A percentile compares a stretch with the other conserved stretches of the same genome.
These are phyloP conservation scores for Vigna unguiculata DNA, from an alignment of 306 rosid genomes.

Conservation along the genomic window DNA sequence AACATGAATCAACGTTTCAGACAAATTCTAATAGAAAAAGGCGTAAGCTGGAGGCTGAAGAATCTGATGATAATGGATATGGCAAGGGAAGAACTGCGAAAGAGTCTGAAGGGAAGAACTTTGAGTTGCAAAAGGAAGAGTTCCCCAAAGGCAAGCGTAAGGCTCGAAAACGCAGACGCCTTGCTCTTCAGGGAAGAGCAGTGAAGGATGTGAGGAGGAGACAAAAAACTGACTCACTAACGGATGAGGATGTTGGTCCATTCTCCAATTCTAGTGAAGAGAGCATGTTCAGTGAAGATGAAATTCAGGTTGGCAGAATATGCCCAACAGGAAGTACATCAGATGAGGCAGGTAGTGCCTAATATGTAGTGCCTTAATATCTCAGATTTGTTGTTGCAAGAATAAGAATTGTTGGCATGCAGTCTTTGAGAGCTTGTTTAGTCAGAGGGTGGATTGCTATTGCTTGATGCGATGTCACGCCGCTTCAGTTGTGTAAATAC, in stretches of 20 bases:
- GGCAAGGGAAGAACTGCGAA: constrained; percentile 64
- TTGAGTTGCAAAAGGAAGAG: constrained; percentile 82
- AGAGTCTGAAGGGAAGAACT: constrained; percentile 74
- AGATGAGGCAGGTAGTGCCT: constrained; percentile 67
- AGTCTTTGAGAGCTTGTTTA: constrained; percentile 28
- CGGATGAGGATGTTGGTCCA: constrained; percentile 70
- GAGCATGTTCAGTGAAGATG: constrained; percentile 82
- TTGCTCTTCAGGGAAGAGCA: constrained; percentile 92
- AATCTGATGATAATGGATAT: constrained; percentile 80
- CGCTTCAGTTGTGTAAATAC: constrained; percentile 49
- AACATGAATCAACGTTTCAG: constrained; percentile 54
- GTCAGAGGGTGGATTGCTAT: constrained; percentile 22
- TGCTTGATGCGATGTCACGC: constrained; percentile 12
- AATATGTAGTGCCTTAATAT: constrained; percentile 36
- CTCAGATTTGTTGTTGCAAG: constrained; percentile 22
- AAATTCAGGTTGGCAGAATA: constrained; percentile 64
- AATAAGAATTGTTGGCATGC: constrained; percentile 37
- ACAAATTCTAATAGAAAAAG: constrained; percentile 87
- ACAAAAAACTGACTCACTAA: constrained; percentile 60
- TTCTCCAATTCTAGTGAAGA: constrained; percentile 84
- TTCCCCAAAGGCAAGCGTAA: constrained; percentile 96
- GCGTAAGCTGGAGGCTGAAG: constrained; percentile 87
- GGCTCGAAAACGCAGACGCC: constrained; percentile 89
- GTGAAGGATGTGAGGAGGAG: constrained; percentile 79
- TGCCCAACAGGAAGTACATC: constrained; percentile 72